Evolutionary conservation across 371 early-diverging fungal genomes (phyloP), one percentile per base, ranked within the genome.

Genomic region (Syncephalastrum contaminatum): DNA sequence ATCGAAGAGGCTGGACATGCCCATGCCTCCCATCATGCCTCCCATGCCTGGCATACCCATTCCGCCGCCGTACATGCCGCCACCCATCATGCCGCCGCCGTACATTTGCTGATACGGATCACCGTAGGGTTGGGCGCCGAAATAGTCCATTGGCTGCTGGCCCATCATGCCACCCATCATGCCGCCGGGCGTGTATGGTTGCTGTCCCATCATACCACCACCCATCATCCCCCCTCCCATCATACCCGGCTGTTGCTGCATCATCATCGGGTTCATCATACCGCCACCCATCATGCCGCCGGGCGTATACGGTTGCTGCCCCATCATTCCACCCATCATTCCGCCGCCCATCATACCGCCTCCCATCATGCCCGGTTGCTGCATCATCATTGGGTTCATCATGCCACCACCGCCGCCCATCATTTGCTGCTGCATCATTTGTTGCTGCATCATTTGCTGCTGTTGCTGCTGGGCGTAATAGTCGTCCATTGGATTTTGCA

Each of bases 51-150:
- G 39, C 36, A 30, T 30, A 8, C 36, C 36, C 36, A 30, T 30
- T 30, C 36, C 36, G 36, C 36, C 36, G 3, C 43, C 52, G 24
- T 58, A 58, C 21, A 41, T 41, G 14, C 54, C 53, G 43, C 24
- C 43, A 15, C 55, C 60, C 25, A 54, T 54, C 51, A 51, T 51
- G 19, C 48, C 48, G 24, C n/a, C 24, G 18, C 60, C 60, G 8
- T 54, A 52, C 58, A 58, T 51, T 45, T 44, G 51, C 46, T 52
- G 52, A 8, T 58, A 57, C 10, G 57, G 57, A 44, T 57, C 57
- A 22, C 53, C 53, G 39, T 42, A 43, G 15, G 53, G 53, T 4
- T 53, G 41, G 19, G 55, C 55, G 27, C 55, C 40, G 19, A 36
- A 55, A 40, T 45, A 47, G 25, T 55, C 55, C 27, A 46, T 46